Evolutionary conservation across 352 stramenopile genomes (phyloP).

Genomic region (Thraustochytrium striatum): DNA sequence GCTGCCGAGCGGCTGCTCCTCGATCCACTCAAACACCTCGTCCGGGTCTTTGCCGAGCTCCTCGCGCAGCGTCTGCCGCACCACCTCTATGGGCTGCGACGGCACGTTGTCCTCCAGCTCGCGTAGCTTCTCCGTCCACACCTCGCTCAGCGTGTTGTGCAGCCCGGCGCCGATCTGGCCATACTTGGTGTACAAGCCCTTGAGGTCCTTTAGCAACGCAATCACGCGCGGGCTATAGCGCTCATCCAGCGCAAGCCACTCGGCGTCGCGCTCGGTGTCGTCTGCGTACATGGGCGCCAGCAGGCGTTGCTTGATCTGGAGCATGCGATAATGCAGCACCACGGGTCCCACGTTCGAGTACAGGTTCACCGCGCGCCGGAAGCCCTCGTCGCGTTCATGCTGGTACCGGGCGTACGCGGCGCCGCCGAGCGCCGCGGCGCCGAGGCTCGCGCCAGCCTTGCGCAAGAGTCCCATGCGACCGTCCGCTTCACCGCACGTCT

Average conservation of each 20-base stretch:
- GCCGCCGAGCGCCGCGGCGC: background rate
- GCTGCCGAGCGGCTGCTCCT: slow-evolving; percentile 54
- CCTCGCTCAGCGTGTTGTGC: slow-evolving; percentile 26
- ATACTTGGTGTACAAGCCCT: slow-evolving; percentile 46
- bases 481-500: too few relatives aligned
- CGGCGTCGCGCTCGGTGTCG: background rate
- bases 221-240: slow-evolving; percentile 22
- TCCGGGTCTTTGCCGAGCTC: slow-evolving; percentile 13
- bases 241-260: slow-evolving; percentile 25
- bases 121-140: slow-evolving; percentile 35
- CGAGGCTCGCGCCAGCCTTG: too few relatives aligned
- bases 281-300: background rate
- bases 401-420: background rate
- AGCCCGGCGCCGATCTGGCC: slow-evolving; percentile 35
- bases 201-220: slow-evolving; percentile 27
- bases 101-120: slow-evolving; percentile 38
- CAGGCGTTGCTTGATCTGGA: background rate
- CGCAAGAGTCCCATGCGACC: too few relatives aligned
- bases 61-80: slow-evolving; percentile 3
- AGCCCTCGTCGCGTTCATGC: slow-evolving; percentile 23
- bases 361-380: slow-evolving; percentile 26
- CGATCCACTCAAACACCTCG: slow-evolving; percentile 55
- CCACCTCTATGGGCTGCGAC: slow-evolving; percentile 20
- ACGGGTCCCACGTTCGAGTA: slow-evolving; percentile 14
- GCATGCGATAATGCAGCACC: slow-evolving; percentile 20